These are phyloP conservation scores for Leishmania major DNA, from an alignment of 208 protist genomes.

Conservation along the genomic window DNA sequence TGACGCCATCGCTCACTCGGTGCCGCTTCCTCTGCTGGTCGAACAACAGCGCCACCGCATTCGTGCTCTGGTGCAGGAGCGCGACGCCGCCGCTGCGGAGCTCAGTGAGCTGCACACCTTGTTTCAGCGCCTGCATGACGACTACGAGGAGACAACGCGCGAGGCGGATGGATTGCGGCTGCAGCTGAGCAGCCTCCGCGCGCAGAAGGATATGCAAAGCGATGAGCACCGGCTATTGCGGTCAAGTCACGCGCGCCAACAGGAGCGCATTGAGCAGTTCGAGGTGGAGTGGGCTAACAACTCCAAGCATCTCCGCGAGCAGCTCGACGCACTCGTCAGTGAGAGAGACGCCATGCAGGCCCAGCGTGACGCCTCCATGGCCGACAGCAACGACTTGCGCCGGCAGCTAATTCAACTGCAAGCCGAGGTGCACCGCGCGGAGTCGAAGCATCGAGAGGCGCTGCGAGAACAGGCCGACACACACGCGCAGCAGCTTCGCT, in stretches of 20 bases:
- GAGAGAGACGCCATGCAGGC: conserved; percentile 44
- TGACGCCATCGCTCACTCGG: not conserved
- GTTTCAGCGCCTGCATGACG: conserved; percentile 38
- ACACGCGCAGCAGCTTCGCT: conserved; percentile 28
- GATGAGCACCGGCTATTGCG: conserved; percentile 36
- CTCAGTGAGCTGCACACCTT: conserved; percentile 41
- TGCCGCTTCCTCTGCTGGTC: conserved; percentile 29
- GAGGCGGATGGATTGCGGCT: conserved; percentile 19
- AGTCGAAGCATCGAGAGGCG: conserved; percentile 18
- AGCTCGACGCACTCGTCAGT: conserved; percentile 32
- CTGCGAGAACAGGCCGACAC: conserved; percentile 19
- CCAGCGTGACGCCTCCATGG: conserved; percentile 43
- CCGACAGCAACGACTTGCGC: conserved; percentile 41
- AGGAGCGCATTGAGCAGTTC: conserved; percentile 35
- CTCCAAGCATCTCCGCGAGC: conserved; percentile 41
- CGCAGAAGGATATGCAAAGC: conserved; percentile 24
- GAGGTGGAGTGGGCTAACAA: conserved; percentile 39
- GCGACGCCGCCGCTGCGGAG: conserved; percentile 28
- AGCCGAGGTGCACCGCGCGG: conserved; percentile 9
- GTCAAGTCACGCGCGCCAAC: conserved; percentile 20
- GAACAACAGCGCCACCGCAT: conserved; percentile 39
- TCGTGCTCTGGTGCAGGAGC: conserved; percentile 40
- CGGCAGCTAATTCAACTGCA: conserved; percentile 35
- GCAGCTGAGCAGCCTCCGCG: conserved; percentile 24
- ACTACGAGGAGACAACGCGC: conserved; percentile 44